These are phyloP conservation scores for Ramicandelaber brevisporus DNA, from an alignment of 192 early-diverging fungal species.

Conservation along the genomic window DNA sequence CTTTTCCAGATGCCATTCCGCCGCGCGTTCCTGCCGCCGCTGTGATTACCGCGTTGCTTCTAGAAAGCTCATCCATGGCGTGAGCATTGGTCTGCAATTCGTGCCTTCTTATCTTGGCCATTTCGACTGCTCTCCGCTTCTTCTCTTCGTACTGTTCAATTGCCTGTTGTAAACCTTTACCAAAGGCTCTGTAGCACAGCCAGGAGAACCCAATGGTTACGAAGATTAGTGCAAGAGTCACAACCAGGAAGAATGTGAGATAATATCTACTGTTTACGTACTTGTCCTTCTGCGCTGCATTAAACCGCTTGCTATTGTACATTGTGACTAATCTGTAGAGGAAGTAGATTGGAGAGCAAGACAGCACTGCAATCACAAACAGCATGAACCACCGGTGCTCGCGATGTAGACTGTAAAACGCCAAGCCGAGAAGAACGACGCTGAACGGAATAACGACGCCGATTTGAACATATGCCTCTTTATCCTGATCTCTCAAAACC, in stretches of 20 bases:
- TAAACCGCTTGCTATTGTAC: constrained; percentile 15
- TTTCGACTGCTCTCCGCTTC: too few relatives aligned
- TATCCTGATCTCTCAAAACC: constrained; percentile 24
- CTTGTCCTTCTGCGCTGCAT: constrained; percentile 18
- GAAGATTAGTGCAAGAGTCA: constrained; percentile 15
- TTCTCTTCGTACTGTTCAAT: constrained; percentile 17
- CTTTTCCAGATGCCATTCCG: too few relatives aligned
- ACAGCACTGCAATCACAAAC: constrained; percentile 15
- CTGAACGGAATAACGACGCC: constrained; percentile 23
- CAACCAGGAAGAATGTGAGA: constrained; percentile 20
- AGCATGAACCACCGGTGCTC: constrained; percentile 17
- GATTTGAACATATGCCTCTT: constrained; percentile 23
- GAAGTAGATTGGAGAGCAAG: constrained; percentile 18
- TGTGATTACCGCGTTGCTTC: too few relatives aligned
- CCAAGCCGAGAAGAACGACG: constrained; percentile 17
- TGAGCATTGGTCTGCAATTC: too few relatives aligned
- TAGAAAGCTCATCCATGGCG: too few relatives aligned
- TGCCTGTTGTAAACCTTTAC: constrained; percentile 17
- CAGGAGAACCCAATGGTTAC: constrained; percentile 18
- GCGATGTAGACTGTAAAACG: constrained; percentile 20
- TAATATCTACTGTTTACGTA: constrained; percentile 20
- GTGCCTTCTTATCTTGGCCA: too few relatives aligned
- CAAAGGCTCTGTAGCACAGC: constrained; percentile 22
- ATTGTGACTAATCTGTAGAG: constrained; percentile 24
- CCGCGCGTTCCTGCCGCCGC: too few relatives aligned